Evolutionary conservation across 2,329 filamentous ascomycete genomes (phyloP).

Genomic region (Colletotrichum chrysophilum): DNA sequence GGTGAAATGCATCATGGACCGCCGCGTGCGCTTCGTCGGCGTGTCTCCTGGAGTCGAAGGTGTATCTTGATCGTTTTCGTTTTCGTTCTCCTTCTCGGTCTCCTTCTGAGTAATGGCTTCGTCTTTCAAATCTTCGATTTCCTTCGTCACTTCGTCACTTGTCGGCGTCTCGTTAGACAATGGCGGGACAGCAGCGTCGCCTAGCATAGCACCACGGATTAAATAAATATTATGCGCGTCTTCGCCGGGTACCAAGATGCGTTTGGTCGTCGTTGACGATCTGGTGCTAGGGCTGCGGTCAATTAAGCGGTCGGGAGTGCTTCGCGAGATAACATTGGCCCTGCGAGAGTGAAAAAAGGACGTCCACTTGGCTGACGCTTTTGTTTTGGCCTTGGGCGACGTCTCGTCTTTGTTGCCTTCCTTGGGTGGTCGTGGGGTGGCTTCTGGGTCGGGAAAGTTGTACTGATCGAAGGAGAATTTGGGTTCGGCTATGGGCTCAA

Average conservation of each 20-base stretch:
- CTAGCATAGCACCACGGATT: slow-evolving; percentile 20
- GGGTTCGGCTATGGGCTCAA: slow-evolving; percentile 8
- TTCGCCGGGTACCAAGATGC: slow-evolving; percentile 33
- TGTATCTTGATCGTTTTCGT: slow-evolving; percentile 1
- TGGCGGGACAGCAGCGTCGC: not conserved
- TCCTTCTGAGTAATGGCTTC: not conserved
- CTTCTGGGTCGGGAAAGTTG: not conserved
- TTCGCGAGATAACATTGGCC: slow-evolving; percentile 30
- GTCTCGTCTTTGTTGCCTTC: not conserved
- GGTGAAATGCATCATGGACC: slow-evolving; percentile 64
- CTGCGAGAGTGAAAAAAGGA: slow-evolving; percentile 61
- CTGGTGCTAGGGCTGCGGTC: slow-evolving; percentile 31
- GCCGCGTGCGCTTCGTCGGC: slow-evolving; percentile 50
- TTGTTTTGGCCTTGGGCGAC: not conserved
- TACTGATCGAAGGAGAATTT: slow-evolving; percentile 23
- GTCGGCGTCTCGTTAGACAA: not conserved
- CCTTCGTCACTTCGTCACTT: not conserved
- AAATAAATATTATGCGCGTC: slow-evolving; percentile 28
- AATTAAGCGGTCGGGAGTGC: slow-evolving; percentile 27
- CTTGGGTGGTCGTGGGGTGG: not conserved
- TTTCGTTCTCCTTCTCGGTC: not conserved
- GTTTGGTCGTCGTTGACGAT: slow-evolving; percentile 26
- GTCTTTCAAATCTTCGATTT: not conserved
- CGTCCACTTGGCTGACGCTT: slow-evolving; percentile 46
- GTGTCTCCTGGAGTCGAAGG: slow-evolving; percentile 39